Evolutionary conservation across 2,329 filamentous ascomycete species (phyloP), one percentile per base, ranked within the genome.

Genomic region (Amauroascus niger): DNA sequence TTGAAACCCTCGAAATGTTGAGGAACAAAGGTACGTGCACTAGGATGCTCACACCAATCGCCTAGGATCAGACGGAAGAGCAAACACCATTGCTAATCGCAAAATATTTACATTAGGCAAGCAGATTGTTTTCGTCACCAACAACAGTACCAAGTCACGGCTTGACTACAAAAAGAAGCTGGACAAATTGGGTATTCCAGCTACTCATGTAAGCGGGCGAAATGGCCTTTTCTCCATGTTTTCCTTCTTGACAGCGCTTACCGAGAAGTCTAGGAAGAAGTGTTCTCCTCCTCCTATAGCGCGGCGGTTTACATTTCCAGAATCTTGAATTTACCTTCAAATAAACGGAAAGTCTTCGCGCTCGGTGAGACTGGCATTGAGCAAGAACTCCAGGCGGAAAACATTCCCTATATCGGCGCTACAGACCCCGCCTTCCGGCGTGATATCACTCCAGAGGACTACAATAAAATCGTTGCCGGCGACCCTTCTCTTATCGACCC

Each of bases 121-220:
- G 71, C 85, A 85, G 67, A 79, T 93, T 32, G 83, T 98, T 52
- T 98, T 98, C 67, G 93, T 98, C 50, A 98, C 93, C 39, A 98
- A 98, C 75, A 98, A 98, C 75, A 96, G 89, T 65, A 97, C 93
- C 54, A 98, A 98, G 69, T 95, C 91, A 9, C 86, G 93, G 54
- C 76, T 80, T 48, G 89, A 96, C 68, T 98, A 98, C 72, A 84
- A 86, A 69, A 88, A 91, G 75, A 98, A 97, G 67, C 84, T 98
- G 56, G 81, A 86, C 45, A 74, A 74, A 52, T 79, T 96, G 67
- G 86, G 86, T 45, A 95, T 98, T 63, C 84, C 86, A 1, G 83
- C 82, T 62, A 40, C 28, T 33, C 50, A 46, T 28, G 50, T 46
- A 20, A 28, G 41, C 30, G 18, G n/a, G 8, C 14, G n/a, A 33